Base-by-base conservation (phyloP, 1,284 basidiomycete species). In the Retiboletus flavoniger region DNA sequence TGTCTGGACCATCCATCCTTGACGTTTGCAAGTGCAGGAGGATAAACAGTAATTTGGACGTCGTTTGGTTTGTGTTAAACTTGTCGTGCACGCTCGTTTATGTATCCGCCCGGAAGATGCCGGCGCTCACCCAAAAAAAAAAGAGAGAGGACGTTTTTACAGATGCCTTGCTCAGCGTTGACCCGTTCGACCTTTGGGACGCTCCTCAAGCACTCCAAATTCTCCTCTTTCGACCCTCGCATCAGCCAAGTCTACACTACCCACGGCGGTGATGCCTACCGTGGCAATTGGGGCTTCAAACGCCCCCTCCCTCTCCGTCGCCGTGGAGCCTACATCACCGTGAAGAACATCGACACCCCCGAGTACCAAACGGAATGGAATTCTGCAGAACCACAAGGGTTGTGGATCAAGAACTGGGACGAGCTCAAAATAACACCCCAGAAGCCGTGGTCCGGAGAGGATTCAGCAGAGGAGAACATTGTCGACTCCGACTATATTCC, bases 1-100 rank as follows among this genome's bases (percentile, higher is more conserved):
- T 91, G 89, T 91, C 89, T 91, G 89, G 89, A 85, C 89, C 80
- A 73, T 84, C 83, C 78, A 77, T 82, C 80, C 85, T 74, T 82
- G 67, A 63, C 64, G 58, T 59, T 66, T 73, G 73, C 71, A 56
- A 56, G 62, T 70, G 74, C 75, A 74, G 67, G 74, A 77, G 80
- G 81, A 81, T 62, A 75, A 80, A 88, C 75, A 83, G 89, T 81
- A 91, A 91, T 90, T 89, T 85, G 80, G 71, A 85, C 87, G 84
- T 78, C 79, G 78, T 53, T 47, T 55, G 24, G 60, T 57, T 61
- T 21, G 13, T 24, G 56, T 64, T 56, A 29, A 31, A 53, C 35
- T 14, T 28, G 29, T 34, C 38, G 16, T 50, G 40, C 50, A 43
- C 40, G 31, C 31, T 29, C 29, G 24, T 35, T 57, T 69, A 53